phyloP scores from a whole-genome alignment of 805 yeast genomes.

The Candida silvatica region DNA sequence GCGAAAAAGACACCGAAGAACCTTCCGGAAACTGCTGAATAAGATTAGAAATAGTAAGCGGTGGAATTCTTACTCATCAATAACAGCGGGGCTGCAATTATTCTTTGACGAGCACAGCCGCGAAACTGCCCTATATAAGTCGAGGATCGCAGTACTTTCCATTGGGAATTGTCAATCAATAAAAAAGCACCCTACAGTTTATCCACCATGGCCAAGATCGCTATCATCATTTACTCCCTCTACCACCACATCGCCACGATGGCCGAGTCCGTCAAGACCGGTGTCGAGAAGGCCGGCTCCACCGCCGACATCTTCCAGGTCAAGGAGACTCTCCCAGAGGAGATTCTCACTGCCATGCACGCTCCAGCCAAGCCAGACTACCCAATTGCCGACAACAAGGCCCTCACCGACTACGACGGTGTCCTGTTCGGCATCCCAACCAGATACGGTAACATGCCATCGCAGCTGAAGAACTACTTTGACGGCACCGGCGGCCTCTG shows the following conservation, averaged over 20 bases:
- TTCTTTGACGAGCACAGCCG: neutral
- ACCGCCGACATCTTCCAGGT: conserved; percentile 65
- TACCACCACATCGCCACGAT: conserved; percentile 68
- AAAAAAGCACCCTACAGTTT: too few species aligned
- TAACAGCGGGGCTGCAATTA: neutral
- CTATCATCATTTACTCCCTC: conserved; percentile 58
- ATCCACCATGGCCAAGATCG: conserved; percentile 18
- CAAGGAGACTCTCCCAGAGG: conserved; percentile 63
- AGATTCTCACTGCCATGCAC: conserved; percentile 44
- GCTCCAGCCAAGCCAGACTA: conserved; percentile 57
- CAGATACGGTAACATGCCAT: conserved; percentile 74
- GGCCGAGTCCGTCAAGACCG: conserved; percentile 61
- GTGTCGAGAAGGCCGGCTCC: conserved; percentile 63
- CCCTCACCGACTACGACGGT: conserved; percentile 63
- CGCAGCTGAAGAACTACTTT: conserved; percentile 71
- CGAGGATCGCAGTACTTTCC: neutral
- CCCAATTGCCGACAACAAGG: conserved; percentile 56
- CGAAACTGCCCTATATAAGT: neutral
- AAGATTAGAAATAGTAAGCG: too few species aligned
- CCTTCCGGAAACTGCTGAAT: too few species aligned
- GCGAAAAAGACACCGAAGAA: neutral
- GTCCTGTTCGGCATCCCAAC: conserved; percentile 82
- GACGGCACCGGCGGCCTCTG: conserved; percentile 75
- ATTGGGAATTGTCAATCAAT: neutral
- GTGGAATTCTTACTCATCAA: too few species aligned